phyloP scores from a whole-genome alignment of 2,329 filamentous ascomycete genomes.

The Fusarium acutatum region DNA sequence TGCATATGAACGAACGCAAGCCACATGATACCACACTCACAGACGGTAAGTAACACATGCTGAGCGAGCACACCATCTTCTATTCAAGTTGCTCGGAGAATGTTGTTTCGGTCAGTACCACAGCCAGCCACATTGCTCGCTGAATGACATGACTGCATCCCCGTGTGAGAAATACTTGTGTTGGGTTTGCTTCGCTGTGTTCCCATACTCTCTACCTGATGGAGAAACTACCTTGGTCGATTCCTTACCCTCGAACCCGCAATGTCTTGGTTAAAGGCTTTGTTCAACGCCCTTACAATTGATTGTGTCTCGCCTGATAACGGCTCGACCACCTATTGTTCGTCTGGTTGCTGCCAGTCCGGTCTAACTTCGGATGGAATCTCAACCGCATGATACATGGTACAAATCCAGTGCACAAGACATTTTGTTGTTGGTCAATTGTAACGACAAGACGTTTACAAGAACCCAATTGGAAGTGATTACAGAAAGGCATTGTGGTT shows the following conservation, averaged over 20 bases:
- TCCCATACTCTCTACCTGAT: not conserved
- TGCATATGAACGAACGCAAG: constrained; percentile 15
- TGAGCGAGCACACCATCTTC: not conserved
- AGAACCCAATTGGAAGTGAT: not conserved
- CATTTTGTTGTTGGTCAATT: not conserved
- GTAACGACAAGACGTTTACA: not conserved
- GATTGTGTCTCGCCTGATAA: not conserved
- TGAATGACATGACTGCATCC: not conserved
- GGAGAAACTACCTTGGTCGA: not conserved
- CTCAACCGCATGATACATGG: not conserved
- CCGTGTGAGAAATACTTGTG: not conserved
- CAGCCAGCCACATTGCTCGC: not conserved
- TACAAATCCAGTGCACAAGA: not conserved
- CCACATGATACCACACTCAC: not conserved
- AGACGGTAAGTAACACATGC: not conserved
- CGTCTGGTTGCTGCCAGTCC: not conserved
- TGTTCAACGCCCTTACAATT: not conserved
- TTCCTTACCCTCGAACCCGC: not conserved
- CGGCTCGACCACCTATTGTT: not conserved
- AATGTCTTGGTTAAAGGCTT: not conserved
- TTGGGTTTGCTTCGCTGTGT: not conserved
- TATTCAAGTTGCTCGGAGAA: not conserved
- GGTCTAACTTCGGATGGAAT: constrained; percentile 2
- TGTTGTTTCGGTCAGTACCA: not conserved
- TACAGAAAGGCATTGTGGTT: not conserved